Base-by-base conservation (phyloP, 257 asterid species). In the Petunia axillaris region DNA sequence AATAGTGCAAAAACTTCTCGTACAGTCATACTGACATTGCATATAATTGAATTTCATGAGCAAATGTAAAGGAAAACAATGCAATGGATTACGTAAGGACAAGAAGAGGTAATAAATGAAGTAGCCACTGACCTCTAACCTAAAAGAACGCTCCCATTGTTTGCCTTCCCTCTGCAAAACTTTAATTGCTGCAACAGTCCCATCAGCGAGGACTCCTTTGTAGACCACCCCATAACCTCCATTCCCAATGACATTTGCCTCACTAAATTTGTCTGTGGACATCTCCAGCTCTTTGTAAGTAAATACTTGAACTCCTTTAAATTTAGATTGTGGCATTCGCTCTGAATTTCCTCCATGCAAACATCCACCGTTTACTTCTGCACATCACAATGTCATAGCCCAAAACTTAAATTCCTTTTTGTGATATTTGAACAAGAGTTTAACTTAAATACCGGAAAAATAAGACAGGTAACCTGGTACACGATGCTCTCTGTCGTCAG, bases 121-220 rank as follows among this genome's bases (percentile, higher is more conserved):
- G 62, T 8, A 8, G 81, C 84, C 6, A 82, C 78, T 35, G 62
- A 91, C 98, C 98, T 93, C 93, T 46, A 83, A 82, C 41, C 97
- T 93, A 75, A 93, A 93, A 6, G 98, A 89, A 10, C 97, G 95
- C 59, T 93, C 97, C 44, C 90, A 91, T 25, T 88, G 94, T 71
- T 88, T 88, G 15, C 96, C 98, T 41, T 89, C 88, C 38, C 89
- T 82, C 59, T 87, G 92, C 84, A 92, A 16, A 86, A 83, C 46
- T 88, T 93, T 91, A 80, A 93, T 83, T 10, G 96, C 97, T 60
- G 88, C 93, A 38, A 84, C 79, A 40, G 94, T 91, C 35, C 93
- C 94, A 41, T 93, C 93, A 60, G 85, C 54, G 9, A 93, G 87
- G 65, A 85, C 73, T 46, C 96, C 98, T 82, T 82, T 83, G 78